These are phyloP conservation scores for Nannochloropsis oceanica DNA, from an alignment of 108 stramenopile genomes.

Conservation along the genomic window DNA sequence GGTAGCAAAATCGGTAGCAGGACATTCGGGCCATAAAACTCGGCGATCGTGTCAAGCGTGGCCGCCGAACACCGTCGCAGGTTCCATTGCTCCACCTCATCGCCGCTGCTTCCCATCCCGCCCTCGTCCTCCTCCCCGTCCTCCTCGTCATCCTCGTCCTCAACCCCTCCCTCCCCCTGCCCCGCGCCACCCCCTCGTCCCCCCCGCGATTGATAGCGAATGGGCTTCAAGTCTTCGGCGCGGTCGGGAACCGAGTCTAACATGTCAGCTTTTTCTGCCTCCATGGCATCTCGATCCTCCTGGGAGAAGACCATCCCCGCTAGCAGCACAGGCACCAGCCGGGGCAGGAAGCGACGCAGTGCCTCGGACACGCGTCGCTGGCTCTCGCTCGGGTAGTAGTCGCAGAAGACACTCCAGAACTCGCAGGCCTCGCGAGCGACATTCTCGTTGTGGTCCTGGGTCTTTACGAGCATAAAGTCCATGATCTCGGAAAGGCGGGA, in stretches of 20 bases:
- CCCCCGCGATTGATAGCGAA: slow-evolving; percentile 51
- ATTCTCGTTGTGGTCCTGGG: slow-evolving; percentile 27
- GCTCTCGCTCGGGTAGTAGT: background rate
- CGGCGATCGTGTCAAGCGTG: slow-evolving; percentile 56
- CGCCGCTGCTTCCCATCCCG: slow-evolving; percentile 55
- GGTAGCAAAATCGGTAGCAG: slow-evolving; percentile 60
- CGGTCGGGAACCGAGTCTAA: slow-evolving; percentile 30
- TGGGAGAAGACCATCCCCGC: slow-evolving; percentile 63
- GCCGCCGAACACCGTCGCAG: slow-evolving; percentile 71
- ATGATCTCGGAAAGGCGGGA: background rate
- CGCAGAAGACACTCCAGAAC: slow-evolving; percentile 44
- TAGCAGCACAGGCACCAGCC: slow-evolving; percentile 56
- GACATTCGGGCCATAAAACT: slow-evolving; percentile 46
- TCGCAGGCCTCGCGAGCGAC: slow-evolving; percentile 69
- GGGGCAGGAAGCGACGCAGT: slow-evolving; percentile 21
- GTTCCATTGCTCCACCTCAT: slow-evolving; percentile 70
- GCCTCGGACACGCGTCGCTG: background rate
- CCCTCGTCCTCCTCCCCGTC: slow-evolving; percentile 36
- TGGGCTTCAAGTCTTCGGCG: slow-evolving; percentile 49
- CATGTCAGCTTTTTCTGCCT: slow-evolving; percentile 25
- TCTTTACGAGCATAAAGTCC: slow-evolving; percentile 54
- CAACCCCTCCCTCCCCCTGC: background rate
- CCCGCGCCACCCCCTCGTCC: slow-evolving; percentile 33
- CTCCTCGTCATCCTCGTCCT: background rate
- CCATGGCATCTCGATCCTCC: slow-evolving; percentile 59